Base-by-base conservation (phyloP, 768 basidiomycete genomes). In the Termitomyces sp. region DNA sequence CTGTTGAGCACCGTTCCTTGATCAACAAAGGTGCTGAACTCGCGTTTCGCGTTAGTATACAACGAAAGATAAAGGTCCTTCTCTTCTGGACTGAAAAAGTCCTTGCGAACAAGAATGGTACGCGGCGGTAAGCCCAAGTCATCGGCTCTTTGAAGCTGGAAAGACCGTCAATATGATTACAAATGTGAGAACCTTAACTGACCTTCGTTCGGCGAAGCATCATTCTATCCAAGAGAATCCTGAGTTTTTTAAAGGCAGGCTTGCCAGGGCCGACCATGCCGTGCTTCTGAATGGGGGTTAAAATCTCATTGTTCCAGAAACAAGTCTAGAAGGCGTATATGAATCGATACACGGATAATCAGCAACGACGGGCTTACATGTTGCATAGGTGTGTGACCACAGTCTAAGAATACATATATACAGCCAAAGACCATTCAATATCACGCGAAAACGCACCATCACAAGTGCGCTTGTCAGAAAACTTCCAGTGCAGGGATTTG, bases 41-140 rank as follows among this genome's bases (percentile, higher is more conserved):
- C 87, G 41, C 97, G 79, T 73, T 91, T 94, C 10, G 94, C 94
- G 61, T 94, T 91, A 4, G 91, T 87, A 76, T 95, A 98, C 27
- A 99, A 74, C 1, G 91, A 93, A 34, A 86, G 78, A 68, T 96
- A 97, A 4, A 98, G 74, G 64, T 99, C 97, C 68, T 94, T 98
- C 74, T 99, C 97, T 70, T 97, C 95, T 0, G 92, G 89, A 61
- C 91, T 94, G 77, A 98, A 98, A 70, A 88, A 90, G 69, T 98
- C 96, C 50, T 86, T 76, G 43, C 93, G 83, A 56, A 99, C 85
- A 47, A 91, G 78, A 21, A 99, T 89, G 0, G 86, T 94, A 39
- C 97, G 81, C 7, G 97, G 97, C 8, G 97, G 97, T 19, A 98
- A 73, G 6, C 94, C 97, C 23, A 99, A 82, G 68, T 99, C 97